Conservation (phyloP, 139 green algal species). For the Ettlia oleoabundans region DNA sequence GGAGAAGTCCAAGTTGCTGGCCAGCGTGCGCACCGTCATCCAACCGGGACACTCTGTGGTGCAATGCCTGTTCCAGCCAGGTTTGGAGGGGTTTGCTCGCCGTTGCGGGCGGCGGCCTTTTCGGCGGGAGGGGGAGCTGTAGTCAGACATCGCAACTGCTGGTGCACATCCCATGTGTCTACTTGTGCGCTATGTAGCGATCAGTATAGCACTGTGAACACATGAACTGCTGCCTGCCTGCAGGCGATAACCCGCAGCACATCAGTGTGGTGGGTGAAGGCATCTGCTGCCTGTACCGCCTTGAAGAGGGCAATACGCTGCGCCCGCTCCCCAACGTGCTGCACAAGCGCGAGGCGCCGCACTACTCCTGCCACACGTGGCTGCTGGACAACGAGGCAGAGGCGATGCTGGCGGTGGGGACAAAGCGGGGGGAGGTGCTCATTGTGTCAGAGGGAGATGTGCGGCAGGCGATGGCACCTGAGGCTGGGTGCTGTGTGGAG, state of each 20-base stretch:
- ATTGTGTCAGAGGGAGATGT: slow-evolving; percentile 76
- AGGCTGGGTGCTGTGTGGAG: slow-evolving; percentile 55
- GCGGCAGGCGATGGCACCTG: slow-evolving; percentile 52
- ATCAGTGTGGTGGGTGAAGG: slow-evolving; percentile 69
- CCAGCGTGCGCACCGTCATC: slow-evolving; percentile 51
- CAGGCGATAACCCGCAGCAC: slow-evolving; percentile 37
- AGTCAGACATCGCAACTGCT: too few relatives aligned
- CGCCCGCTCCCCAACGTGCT: slow-evolving; percentile 64
- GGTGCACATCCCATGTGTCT: too few relatives aligned
- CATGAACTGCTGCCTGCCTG: too few relatives aligned
- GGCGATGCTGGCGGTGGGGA: slow-evolving; percentile 68
- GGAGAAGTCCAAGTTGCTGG: slow-evolving; percentile 87
- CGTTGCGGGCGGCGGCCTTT: background rate
- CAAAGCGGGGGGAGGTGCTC: slow-evolving; percentile 79
- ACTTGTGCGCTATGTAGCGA: background rate
- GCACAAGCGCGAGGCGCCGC: slow-evolving; percentile 61
- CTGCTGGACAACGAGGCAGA: background rate
- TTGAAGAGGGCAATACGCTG: slow-evolving; percentile 47
- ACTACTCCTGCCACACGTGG: slow-evolving; percentile 61
- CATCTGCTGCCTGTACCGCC: slow-evolving; percentile 68
- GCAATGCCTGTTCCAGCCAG: slow-evolving; percentile 70
- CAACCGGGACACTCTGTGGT: slow-evolving; percentile 14
- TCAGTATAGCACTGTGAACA: too few relatives aligned
- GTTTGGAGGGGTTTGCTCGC: background rate
- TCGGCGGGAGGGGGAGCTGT: too few relatives aligned